Evolutionary conservation across 352 stramenopile species (phyloP).

Genomic region (Phytophthora meadii): DNA sequence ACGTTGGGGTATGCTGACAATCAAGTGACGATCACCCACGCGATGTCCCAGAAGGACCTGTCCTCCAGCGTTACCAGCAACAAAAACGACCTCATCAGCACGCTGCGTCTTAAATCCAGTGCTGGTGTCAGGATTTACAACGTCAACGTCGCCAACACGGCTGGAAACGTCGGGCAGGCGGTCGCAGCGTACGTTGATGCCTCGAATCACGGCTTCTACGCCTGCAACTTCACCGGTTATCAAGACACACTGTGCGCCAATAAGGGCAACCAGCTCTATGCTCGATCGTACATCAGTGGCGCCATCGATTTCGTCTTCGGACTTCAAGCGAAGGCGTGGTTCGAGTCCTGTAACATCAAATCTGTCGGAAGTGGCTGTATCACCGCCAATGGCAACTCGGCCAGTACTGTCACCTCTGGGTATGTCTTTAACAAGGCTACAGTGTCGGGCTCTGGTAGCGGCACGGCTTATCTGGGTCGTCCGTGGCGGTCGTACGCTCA

Average conservation of each 20-base stretch:
- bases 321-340: slow-evolving; percentile 15
- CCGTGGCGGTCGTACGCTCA: slow-evolving; percentile 13
- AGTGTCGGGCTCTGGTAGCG: slow-evolving; percentile 5
- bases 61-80: neutral
- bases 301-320: slow-evolving; percentile 27
- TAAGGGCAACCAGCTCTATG: slow-evolving; percentile 12
- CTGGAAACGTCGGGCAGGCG: slow-evolving; percentile 14
- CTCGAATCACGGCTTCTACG: slow-evolving; percentile 21
- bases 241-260: slow-evolving; percentile 19
- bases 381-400: slow-evolving; percentile 18
- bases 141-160: slow-evolving; percentile 26
- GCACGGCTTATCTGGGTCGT: slow-evolving; percentile 10
- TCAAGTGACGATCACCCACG: neutral
- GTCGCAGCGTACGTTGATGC: slow-evolving; percentile 17
- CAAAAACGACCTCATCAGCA: neutral
- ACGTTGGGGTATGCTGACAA: neutral
- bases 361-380: slow-evolving; percentile 2
- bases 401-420: slow-evolving; percentile 10
- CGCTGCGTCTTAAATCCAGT: neutral
- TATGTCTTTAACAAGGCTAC: slow-evolving; percentile 24
- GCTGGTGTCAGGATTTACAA: slow-evolving; percentile 14
- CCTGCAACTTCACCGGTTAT: slow-evolving; percentile 19
- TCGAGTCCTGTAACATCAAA: slow-evolving; percentile 19
- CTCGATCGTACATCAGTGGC: slow-evolving; percentile 16
- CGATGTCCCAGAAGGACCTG: neutral